Evolutionary conservation across 257 asterid species (phyloP).

Genomic region (Ophiorrhiza pumila): DNA sequence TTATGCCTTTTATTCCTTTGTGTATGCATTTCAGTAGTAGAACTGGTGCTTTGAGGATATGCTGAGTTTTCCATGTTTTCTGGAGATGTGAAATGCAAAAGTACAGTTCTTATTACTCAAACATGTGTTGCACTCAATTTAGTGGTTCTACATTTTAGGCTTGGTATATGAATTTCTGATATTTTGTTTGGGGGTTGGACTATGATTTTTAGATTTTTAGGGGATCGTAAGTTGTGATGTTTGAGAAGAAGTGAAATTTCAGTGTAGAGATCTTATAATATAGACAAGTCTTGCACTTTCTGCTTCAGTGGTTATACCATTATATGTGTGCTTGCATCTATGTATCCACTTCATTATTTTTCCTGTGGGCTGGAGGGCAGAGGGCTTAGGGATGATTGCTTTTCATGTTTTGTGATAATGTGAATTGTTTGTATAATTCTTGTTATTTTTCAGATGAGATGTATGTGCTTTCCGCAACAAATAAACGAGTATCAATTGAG

Average conservation of each 20-base stretch:
- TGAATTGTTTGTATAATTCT: not conserved
- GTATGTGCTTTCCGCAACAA: slow-evolving; percentile 93
- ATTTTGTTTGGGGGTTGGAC: not conserved
- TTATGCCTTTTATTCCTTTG: no score
- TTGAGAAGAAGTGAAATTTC: not conserved
- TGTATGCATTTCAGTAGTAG: no score
- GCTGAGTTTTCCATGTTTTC: not conserved
- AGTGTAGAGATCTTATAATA: not conserved
- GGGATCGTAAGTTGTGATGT: not conserved
- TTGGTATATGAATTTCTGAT: not conserved
- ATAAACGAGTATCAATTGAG: slow-evolving; percentile 75
- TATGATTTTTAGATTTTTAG: no score
- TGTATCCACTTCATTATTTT: not conserved
- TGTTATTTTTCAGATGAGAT: slow-evolving; percentile 65
- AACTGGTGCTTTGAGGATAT: not conserved
- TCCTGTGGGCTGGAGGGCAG: not conserved
- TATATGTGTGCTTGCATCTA: not conserved
- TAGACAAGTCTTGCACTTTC: slow-evolving; percentile 1
- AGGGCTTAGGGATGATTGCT: not conserved
- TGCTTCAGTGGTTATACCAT: not conserved
- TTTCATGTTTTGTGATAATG: not conserved
- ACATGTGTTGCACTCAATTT: not conserved
- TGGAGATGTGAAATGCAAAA: slow-evolving; percentile 4
- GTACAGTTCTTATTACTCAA: not conserved
- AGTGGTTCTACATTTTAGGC: no score